These are phyloP conservation scores for Magnusiomyces fungicola DNA, from an alignment of 1,139 yeast genomes.

Conservation along the genomic window DNA sequence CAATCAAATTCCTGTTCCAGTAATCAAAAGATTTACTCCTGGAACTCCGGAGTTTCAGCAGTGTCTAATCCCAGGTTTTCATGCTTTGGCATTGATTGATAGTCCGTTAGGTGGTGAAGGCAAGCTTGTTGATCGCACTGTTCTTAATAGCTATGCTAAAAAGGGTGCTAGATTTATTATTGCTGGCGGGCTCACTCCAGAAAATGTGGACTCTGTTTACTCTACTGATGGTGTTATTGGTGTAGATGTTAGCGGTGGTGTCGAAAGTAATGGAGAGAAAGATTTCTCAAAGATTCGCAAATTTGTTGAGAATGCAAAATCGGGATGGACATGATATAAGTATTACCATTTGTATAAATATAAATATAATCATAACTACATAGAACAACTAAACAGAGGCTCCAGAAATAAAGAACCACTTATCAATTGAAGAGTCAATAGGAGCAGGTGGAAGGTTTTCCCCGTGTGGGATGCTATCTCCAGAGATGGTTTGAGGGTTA, in stretches of 20 bases:
- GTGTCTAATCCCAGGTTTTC: slow-evolving; percentile 35
- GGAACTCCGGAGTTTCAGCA: slow-evolving; percentile 38
- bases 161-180: slow-evolving; percentile 49
- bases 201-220: slow-evolving; percentile 53
- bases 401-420: slow-evolving; percentile 83
- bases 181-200: slow-evolving; percentile 86
- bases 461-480: slow-evolving; percentile 58
- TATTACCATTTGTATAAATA: background rate
- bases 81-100: slow-evolving; percentile 62
- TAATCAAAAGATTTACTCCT: slow-evolving; percentile 71
- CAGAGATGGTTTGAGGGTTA: slow-evolving; percentile 37
- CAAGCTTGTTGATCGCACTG: slow-evolving; percentile 60
- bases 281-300: slow-evolving; percentile 51
- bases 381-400: slow-evolving; percentile 12
- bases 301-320: slow-evolving; percentile 49
- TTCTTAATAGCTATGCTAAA: slow-evolving; percentile 37
- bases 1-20: slow-evolving; percentile 45
- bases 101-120: slow-evolving; percentile 95
- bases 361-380: background rate
- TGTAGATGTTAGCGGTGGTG: slow-evolving; percentile 94
- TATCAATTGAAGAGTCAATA: slow-evolving; percentile 92
- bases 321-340: background rate
- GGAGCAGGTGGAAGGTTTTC: slow-evolving; percentile 74
- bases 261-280: slow-evolving; percentile 70
- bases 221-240: slow-evolving; percentile 56